These are phyloP conservation scores for Pecoramyces ruminantium DNA, from an alignment of 192 early-diverging fungal genomes.

Conservation along the genomic window DNA sequence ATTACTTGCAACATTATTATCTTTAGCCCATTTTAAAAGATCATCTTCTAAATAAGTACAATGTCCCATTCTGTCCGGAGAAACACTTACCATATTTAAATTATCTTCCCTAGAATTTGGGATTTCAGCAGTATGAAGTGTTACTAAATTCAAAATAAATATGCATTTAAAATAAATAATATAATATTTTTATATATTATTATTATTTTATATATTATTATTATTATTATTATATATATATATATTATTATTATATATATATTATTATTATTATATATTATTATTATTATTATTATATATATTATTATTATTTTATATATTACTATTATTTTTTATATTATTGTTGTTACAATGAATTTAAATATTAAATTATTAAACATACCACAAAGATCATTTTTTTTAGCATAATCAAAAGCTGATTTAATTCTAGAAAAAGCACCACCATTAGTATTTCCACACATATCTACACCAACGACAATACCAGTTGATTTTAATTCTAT, in stretches of 20 bases:
- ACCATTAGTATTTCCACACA: slow-evolving; percentile 30
- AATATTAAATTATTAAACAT: not conserved
- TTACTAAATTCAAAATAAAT: slow-evolving; percentile 16
- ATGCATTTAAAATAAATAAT: no score
- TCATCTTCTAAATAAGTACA: slow-evolving; percentile 22
- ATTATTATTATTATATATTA: no score
- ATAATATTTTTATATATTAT: no score
- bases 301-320: no score
- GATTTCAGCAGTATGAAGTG: slow-evolving; percentile 35
- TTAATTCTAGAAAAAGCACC: slow-evolving; percentile 18
- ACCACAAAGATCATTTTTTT: slow-evolving; percentile 18
- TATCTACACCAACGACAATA: slow-evolving; percentile 35
- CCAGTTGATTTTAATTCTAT: slow-evolving; percentile 10
- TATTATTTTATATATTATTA: no score
- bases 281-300: no score
- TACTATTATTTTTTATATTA: no score
- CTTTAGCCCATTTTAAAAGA: not conserved
- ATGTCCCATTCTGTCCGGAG: slow-evolving; percentile 36
- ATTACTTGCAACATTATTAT: slow-evolving; percentile 1
- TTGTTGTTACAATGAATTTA: no score
- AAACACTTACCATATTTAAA: slow-evolving; percentile 8
- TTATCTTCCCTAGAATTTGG: slow-evolving; percentile 20
- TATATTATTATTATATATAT: no score
- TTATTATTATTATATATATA: no score
- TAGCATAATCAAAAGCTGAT: slow-evolving; percentile 26